Conservation (phyloP, 441 rosid species). For the Populus hybrid region DNA sequence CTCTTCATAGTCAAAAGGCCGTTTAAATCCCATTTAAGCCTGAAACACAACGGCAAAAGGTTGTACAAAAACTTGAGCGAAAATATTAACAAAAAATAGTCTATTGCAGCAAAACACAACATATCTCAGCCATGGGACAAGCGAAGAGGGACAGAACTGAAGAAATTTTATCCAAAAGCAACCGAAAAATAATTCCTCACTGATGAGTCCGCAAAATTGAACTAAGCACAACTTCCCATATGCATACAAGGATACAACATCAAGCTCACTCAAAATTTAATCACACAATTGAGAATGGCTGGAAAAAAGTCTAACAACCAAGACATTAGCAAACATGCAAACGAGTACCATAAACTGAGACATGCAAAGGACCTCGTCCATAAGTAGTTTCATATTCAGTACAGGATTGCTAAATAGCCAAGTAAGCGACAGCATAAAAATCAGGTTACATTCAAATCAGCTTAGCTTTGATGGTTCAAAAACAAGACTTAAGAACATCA, state of each 20-base stretch:
- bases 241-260: too few species aligned
- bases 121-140: neutral
- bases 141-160: neutral
- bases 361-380: neutral
- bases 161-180: neutral
- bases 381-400: neutral
- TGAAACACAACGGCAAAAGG: constrained; percentile 16
- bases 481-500: neutral
- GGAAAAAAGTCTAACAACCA: too few species aligned
- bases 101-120: neutral
- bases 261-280: too few species aligned
- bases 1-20: constrained; percentile 54
- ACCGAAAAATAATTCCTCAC: neutral
- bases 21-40: constrained; percentile 56
- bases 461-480: neutral
- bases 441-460: neutral
- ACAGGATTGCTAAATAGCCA: neutral
- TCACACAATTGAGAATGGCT: too few species aligned
- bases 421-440: neutral
- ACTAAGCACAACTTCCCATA: too few species aligned
- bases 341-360: neutral
- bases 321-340: too few species aligned
- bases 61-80: neutral
- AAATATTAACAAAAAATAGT: neutral
- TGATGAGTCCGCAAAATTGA: too few species aligned